Evolutionary conservation across 495 filamentous ascomycete genomes (phyloP), one percentile per base, ranked within the genome.

Genomic region (Gamarada debralockiae): DNA sequence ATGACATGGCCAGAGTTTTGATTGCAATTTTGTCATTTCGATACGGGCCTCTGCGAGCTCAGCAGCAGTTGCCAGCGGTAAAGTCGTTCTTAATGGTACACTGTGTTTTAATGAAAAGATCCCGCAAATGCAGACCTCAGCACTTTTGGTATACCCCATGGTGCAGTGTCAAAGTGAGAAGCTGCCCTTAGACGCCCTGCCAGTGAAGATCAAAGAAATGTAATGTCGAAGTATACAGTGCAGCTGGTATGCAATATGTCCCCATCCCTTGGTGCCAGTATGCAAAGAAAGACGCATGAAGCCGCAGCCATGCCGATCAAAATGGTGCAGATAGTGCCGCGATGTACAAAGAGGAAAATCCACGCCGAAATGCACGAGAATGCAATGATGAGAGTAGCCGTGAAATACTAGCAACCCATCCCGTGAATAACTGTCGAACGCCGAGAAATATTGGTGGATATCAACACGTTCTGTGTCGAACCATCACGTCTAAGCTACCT

Each of bases 221-320:
- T 42, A 15, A 29, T 29, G 27, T 10, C n/a, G n/a, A 56, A 57
- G 48, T 62, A 62, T 55, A 62, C 6, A 23, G 24, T 40, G 44
- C 47, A 18, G 38, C 47, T 48, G 39, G 50, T 53, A 58, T 58
- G 55, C 59, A 56, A 57, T 27, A 13, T 22, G n/a, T 17, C 17
- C 29, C 45, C 27, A 36, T 4, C 36, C 40, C 43, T 40, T 24
- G 27, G 47, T 62, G 41, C 48, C 44, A 48, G n/a, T 52, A 58
- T 58, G 48, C 45, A 52, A 51, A 46, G 33, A 41, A 23, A n/a
- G n/a, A n/a, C n/a, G 20, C 33, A 52, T 31, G 33, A 31, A 43
- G 17, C 52, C 25, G 9, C 29, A 40, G 34, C 50, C 20, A 34
- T 47, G 54, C 48, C 27, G 10, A 10, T 29, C 27, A 23, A 43